A percentile compares a stretch with the other conserved stretches of the same genome.
phyloP scores from a whole-genome alignment of 2,329 filamentous ascomycete species.

The Fusarium equiseti region DNA sequence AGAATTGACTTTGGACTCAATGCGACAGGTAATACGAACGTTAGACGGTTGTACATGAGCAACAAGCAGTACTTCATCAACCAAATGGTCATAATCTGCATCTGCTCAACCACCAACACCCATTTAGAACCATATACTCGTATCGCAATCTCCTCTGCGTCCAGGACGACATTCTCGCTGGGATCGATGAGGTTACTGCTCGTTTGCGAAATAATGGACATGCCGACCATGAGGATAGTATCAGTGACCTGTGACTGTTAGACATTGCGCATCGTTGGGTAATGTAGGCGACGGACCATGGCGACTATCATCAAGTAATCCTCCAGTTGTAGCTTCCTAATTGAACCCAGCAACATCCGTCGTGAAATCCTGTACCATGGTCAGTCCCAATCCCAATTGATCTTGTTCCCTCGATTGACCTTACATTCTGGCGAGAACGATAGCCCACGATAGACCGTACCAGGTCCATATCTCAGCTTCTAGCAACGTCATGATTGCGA shows the following conservation, averaged over 20 bases:
- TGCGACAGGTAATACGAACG: conserved; percentile 51
- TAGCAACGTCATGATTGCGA: conserved; percentile 48
- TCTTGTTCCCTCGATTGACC: conserved; percentile 25
- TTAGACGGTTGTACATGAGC: conserved; percentile 68
- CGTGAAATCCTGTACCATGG: conserved; percentile 52
- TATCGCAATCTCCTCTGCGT: conserved; percentile 56
- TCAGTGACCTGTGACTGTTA: conserved; percentile 56
- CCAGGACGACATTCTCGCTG: conserved; percentile 58
- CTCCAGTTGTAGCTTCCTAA: conserved; percentile 64
- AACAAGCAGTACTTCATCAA: conserved; percentile 68
- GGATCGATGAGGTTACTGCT: conserved; percentile 70
- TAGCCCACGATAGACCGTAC: conserved; percentile 57
- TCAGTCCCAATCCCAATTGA: neutral
- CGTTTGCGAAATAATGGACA: conserved; percentile 68
- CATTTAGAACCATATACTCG: conserved; percentile 69
- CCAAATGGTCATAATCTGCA: conserved; percentile 71
- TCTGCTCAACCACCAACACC: conserved; percentile 71
- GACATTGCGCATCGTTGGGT: neutral
- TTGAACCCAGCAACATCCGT: conserved; percentile 56
- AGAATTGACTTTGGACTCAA: neutral
- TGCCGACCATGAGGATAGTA: conserved; percentile 65
- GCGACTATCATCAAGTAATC: conserved; percentile 68
- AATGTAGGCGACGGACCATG: conserved; percentile 55
- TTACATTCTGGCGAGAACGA: conserved; percentile 57
- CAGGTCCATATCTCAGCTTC: conserved; percentile 59